These are phyloP conservation scores for Alisma plantagoaquatica DNA, from an alignment of 106 monocot species.

Conservation along the genomic window DNA sequence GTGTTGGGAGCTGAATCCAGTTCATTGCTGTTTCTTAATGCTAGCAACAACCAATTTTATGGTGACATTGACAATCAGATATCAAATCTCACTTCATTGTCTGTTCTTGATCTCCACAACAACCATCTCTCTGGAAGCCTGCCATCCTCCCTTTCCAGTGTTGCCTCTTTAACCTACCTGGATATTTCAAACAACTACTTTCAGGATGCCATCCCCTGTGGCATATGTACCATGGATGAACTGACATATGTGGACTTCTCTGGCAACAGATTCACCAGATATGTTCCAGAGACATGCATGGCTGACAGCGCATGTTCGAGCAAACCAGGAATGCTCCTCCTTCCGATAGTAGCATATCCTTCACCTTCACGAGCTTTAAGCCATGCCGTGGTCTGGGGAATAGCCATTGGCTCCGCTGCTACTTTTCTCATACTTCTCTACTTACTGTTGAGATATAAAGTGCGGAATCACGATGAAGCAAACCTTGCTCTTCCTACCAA, in stretches of 20 bases:
- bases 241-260: conserved; percentile 67
- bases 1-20: conserved; percentile 4
- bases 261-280: conserved; percentile 47
- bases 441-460: conserved; percentile 28
- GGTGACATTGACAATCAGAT: conserved; percentile 36
- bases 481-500: conserved; percentile 24
- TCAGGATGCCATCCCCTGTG: conserved; percentile 61
- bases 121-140: conserved; percentile 54
- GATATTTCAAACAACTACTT: conserved; percentile 73
- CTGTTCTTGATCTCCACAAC: conserved; percentile 78
- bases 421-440: conserved; percentile 23
- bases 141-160: conserved; percentile 40
- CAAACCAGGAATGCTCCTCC: conserved; percentile 11
- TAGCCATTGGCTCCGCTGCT: conserved; percentile 16
- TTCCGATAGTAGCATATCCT: conserved; percentile 18
- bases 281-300: conserved; percentile 41
- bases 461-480: conserved; percentile 9
- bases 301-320: conserved; percentile 25
- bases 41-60: conserved; percentile 71
- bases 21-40: conserved; percentile 68
- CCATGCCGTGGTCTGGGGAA: conserved; percentile 27
- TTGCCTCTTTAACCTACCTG: conserved; percentile 62
- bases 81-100: conserved; percentile 65
- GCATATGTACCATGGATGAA: conserved; percentile 46
- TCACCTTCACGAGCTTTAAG: conserved; percentile 23